Percentiles rank a stretch among this genome's conserved stretches.
These are phyloP conservation scores for Rhodomyrtus psidioides DNA, from an alignment of 441 rosid species.

Conservation along the genomic window DNA sequence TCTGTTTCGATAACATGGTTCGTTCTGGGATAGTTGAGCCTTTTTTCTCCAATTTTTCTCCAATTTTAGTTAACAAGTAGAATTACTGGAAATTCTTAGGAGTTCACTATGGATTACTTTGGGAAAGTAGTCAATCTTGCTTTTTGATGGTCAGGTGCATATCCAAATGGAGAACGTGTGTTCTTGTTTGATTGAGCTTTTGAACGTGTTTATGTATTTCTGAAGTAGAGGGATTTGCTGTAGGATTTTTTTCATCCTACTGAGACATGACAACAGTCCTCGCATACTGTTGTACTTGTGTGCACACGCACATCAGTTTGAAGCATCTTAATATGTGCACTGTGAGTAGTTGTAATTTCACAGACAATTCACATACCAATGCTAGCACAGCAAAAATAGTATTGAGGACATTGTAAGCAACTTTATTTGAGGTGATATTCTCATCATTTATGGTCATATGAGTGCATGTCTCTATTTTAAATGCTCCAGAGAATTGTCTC, in stretches of 20 bases:
- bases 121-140: not conserved
- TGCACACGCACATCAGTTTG: no score
- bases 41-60: not conserved
- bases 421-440: not conserved
- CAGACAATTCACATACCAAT: not conserved
- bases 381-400: not conserved
- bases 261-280: no score
- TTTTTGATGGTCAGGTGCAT: not conserved
- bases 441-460: not conserved
- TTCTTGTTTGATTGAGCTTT: not conserved
- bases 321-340: not conserved
- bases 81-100: not conserved
- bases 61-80: not conserved
- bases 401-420: not conserved
- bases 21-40: not conserved
- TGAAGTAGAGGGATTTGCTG: not conserved
- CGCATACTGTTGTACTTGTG: no score
- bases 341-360: not conserved
- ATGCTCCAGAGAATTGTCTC: not conserved
- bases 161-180: not conserved
- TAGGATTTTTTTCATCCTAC: not conserved
- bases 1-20: not conserved
- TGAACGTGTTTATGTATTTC: not conserved
- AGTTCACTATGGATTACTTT: not conserved
- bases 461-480: not conserved